Base-by-base conservation (phyloP, 208 protist genomes). In the Leishmania turanica region DNA sequence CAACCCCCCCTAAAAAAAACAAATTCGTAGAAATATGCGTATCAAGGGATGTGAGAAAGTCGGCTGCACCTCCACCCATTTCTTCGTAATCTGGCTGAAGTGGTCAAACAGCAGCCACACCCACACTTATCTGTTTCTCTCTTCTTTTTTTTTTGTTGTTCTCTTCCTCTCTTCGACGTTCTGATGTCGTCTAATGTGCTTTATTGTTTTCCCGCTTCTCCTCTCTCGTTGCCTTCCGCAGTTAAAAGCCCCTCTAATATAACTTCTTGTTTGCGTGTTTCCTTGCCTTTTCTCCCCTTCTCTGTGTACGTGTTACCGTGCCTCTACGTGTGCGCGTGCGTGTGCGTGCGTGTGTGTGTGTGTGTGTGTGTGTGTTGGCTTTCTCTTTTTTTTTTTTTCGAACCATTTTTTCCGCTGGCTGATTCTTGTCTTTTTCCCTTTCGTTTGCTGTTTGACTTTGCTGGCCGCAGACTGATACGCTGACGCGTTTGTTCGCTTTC, bases 131-230 rank as follows among this genome's bases (percentile, higher is more conserved):
- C 51, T 47, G 47, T 76, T 76, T 56, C 40, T 58, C 40, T 66
- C 84, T n/a, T 85, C 58, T 84, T n/a, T 84, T 65, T 83, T 19
- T 37, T 75, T 8, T 83, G n/a, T n/a, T n/a, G n/a, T n/a, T n/a
- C n/a, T 17, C 9, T 75, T 11, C 37, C 70, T n/a, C 78, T 73
- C 78, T 73, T 17, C 19, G 3, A 31, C n/a, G 21, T 64, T 68
- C 56, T 72, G 27, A 8, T 73, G 21, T 37, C 2, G 2, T 27
- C 11, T 73, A 37, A 37, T 73, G n/a, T 53, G 24, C 24, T 47
- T 49, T 15, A 69, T 45, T 8, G 2, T 53, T 53, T 84, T 64
- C 31, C 21, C 79, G 3, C 77, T 71, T 47, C 56, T 70, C 31
- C 73, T 54, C 71, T 73, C 60, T 54, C n/a, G 49, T 80, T 66